phyloP scores from a whole-genome alignment of 2,329 filamentous ascomycete species.

The Periconia digitata region DNA sequence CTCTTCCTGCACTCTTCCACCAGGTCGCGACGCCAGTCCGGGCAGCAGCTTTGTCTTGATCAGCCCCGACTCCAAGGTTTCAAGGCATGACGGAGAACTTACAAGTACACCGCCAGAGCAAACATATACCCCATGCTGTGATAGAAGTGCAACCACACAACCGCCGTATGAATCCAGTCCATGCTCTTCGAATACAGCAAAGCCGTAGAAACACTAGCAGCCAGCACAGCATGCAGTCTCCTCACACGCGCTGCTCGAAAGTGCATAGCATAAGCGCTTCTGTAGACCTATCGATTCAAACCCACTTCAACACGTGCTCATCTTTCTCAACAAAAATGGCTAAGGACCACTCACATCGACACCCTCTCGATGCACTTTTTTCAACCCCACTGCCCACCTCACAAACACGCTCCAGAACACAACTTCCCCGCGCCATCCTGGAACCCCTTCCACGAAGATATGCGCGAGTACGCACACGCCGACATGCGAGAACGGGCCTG shows the following conservation, averaged over 20 bases:
- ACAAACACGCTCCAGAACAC: conserved; percentile 2
- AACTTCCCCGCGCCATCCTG: conserved; percentile 2
- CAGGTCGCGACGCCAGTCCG: not conserved
- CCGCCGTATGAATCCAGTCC: not conserved
- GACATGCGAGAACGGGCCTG: conserved; percentile 2
- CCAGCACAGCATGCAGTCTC: not conserved
- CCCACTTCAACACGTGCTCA: not conserved
- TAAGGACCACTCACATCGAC: not conserved
- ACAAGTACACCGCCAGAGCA: conserved; percentile 1
- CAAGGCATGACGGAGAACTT: not conserved
- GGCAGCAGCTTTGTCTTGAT: not conserved
- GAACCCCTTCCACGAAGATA: not conserved
- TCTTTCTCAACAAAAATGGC: not conserved
- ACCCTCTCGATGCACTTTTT: not conserved
- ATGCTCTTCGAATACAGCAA: not conserved
- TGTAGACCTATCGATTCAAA: not conserved
- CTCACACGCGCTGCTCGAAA: not conserved
- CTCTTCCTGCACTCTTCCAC: not conserved
- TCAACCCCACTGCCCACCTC: conserved; percentile 1
- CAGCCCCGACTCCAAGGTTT: no score
- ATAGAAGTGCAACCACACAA: conserved; percentile 3
- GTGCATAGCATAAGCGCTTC: not conserved
- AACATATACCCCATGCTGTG: conserved; percentile 1
- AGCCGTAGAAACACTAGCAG: not conserved
- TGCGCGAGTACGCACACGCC: conserved; percentile 4